Evolutionary conservation across 2,329 filamentous ascomycete species (phyloP).

Genomic region (Thermoascus crustaceus): DNA sequence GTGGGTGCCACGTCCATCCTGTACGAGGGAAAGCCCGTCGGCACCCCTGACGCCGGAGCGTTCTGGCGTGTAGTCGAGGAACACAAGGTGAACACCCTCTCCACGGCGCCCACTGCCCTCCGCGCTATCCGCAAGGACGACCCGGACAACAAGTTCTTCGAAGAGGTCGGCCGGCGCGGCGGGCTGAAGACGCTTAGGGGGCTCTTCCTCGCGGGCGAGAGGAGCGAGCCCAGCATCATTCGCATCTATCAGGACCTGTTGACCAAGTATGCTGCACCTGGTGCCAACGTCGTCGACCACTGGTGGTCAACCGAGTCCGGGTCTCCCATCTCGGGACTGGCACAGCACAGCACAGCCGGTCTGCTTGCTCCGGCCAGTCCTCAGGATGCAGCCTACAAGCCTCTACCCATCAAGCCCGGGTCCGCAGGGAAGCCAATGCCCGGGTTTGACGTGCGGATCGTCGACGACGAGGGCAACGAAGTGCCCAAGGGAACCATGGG

Average conservation of each 20-base stretch:
- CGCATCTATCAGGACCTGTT: slow-evolving; percentile 71
- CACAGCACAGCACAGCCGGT: slow-evolving; percentile 55
- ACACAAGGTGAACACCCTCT: slow-evolving; percentile 74
- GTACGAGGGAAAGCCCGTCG: slow-evolving; percentile 90
- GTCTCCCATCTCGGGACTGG: slow-evolving; percentile 59
- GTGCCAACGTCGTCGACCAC: slow-evolving; percentile 59
- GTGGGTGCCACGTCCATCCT: slow-evolving; percentile 78
- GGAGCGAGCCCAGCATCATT: slow-evolving; percentile 80
- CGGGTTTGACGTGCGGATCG: slow-evolving; percentile 77
- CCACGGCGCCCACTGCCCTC: slow-evolving; percentile 80
- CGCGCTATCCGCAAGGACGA: slow-evolving; percentile 83
- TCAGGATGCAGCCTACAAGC: slow-evolving; percentile 25
- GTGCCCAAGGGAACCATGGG: slow-evolving; percentile 69
- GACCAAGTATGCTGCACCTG: slow-evolving; percentile 53
- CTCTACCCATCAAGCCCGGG: slow-evolving; percentile 65
- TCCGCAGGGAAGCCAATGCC: slow-evolving; percentile 88
- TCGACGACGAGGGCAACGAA: slow-evolving; percentile 71
- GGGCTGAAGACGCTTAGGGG: slow-evolving; percentile 65
- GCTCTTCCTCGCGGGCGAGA: slow-evolving; percentile 80
- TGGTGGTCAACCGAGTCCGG: slow-evolving; percentile 69
- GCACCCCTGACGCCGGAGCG: slow-evolving; percentile 75
- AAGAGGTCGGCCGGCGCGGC: slow-evolving; percentile 54
- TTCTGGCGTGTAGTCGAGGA: slow-evolving; percentile 85
- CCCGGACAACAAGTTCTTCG: slow-evolving; percentile 60
- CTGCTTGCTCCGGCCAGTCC: slow-evolving; percentile 35